Evolutionary conservation across 1,139 yeast genomes (phyloP).

Genomic region (Yamadazyma diospyri): DNA sequence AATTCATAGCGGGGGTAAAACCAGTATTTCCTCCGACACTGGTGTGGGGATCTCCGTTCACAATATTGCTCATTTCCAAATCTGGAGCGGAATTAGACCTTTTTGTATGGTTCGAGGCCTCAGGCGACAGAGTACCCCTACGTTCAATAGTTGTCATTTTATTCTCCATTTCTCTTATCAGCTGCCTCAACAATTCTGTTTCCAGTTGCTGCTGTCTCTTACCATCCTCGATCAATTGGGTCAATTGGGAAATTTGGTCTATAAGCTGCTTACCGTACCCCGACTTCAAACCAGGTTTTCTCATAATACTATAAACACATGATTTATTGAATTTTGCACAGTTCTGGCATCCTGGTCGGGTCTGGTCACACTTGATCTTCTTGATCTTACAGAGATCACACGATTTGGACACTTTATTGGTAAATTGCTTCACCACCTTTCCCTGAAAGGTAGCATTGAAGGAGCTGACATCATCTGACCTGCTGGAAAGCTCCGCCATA

Average conservation of each 20-base stretch:
- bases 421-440: conserved; percentile 2
- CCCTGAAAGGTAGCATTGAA: background rate
- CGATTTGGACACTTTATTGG: conserved; percentile 18
- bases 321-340: conserved; percentile 23
- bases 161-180: conserved; percentile 10
- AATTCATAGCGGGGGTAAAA: background rate
- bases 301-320: conserved; percentile 29
- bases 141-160: conserved; percentile 9
- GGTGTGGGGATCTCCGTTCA: no score
- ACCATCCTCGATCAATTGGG: conserved; percentile 10
- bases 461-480: no score
- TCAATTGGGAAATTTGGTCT: conserved; percentile 16
- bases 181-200: conserved; percentile 9
- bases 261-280: conserved; percentile 28
- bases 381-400: conserved; percentile 35
- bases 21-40: background rate
- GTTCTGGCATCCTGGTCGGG: conserved; percentile 28
- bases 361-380: conserved; percentile 34
- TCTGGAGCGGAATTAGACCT: no score
- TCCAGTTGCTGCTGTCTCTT: conserved; percentile 6
- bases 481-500: no score
- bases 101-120: background rate
- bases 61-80: background rate
- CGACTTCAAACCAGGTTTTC: conserved; percentile 26
- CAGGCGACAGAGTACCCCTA: background rate